These are phyloP conservation scores for Boletus sp. DNA, from an alignment of 768 basidiomycete genomes.

Conservation along the genomic window DNA sequence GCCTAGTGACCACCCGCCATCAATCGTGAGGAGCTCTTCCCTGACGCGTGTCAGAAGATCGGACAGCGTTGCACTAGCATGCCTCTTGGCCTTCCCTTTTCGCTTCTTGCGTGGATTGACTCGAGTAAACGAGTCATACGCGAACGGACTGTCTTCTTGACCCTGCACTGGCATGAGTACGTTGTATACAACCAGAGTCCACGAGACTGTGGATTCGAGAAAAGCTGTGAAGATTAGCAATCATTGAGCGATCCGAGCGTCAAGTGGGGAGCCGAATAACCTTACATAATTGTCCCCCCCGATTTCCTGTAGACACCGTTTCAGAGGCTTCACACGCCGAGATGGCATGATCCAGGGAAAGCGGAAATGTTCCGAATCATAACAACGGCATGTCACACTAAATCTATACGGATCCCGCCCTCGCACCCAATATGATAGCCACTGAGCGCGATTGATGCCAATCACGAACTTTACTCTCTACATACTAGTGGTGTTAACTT, in stretches of 20 bases:
- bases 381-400: neutral
- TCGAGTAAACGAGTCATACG: conserved; percentile 50
- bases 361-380: conserved; percentile 18
- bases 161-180: conserved; percentile 17
- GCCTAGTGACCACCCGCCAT: conserved; percentile 52
- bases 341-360: neutral
- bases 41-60: conserved; percentile 42
- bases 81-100: conserved; percentile 32
- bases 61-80: conserved; percentile 35
- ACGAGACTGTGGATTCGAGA: neutral
- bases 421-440: neutral
- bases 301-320: neutral
- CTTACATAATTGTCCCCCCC: neutral
- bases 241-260: neutral
- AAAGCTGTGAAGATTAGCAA: neutral
- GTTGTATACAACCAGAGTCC: neutral
- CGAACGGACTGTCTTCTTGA: conserved; percentile 27
- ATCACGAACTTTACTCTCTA: too few relatives aligned
- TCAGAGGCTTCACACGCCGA: neutral
- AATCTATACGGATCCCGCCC: neutral
- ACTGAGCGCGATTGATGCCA: too few relatives aligned
- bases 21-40: conserved; percentile 46
- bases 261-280: neutral
- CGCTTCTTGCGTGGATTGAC: conserved; percentile 54
- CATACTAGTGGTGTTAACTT: too few relatives aligned